Evolutionary conservation across 2,329 filamentous ascomycete species (phyloP).

Genomic region (Pezicula rhizophila): DNA sequence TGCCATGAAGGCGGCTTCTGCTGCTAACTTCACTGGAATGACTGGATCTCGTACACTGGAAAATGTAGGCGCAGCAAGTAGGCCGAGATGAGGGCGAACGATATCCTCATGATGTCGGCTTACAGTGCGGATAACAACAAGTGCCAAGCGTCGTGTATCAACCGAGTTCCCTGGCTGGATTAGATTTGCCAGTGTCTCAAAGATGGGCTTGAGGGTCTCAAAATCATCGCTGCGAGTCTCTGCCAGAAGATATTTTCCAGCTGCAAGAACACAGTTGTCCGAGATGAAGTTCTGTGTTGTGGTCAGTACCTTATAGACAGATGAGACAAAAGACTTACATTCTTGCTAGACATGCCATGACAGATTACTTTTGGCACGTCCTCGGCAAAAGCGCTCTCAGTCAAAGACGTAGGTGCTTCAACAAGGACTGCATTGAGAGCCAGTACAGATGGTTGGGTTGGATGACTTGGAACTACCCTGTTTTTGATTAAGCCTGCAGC

Average conservation of each 20-base stretch:
- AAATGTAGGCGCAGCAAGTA: slow-evolving; percentile 81
- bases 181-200: slow-evolving; percentile 68
- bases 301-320: slow-evolving; percentile 14
- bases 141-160: slow-evolving; percentile 77
- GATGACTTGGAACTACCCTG: slow-evolving; percentile 71
- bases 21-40: slow-evolving; percentile 91
- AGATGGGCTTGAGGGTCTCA: slow-evolving; percentile 72
- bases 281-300: slow-evolving; percentile 65
- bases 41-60: slow-evolving; percentile 83
- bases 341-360: slow-evolving; percentile 71
- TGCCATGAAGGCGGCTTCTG: slow-evolving; percentile 88
- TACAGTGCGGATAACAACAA: slow-evolving; percentile 84
- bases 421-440: slow-evolving; percentile 83
- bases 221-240: slow-evolving; percentile 61
- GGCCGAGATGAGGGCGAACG: slow-evolving; percentile 71
- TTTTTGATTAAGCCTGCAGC: slow-evolving; percentile 56
- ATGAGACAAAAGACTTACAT: slow-evolving; percentile 45
- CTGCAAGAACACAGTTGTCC: slow-evolving; percentile 82
- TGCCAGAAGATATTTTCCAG: slow-evolving; percentile 81
- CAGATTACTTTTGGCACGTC: slow-evolving; percentile 73
- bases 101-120: slow-evolving; percentile 74
- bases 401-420: slow-evolving; percentile 68
- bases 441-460: slow-evolving; percentile 73
- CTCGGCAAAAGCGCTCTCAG: slow-evolving; percentile 58
- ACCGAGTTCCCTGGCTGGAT: slow-evolving; percentile 73